Base-by-base conservation (phyloP, 768 basidiomycete genomes). In the Tulasnella sp. region DNA sequence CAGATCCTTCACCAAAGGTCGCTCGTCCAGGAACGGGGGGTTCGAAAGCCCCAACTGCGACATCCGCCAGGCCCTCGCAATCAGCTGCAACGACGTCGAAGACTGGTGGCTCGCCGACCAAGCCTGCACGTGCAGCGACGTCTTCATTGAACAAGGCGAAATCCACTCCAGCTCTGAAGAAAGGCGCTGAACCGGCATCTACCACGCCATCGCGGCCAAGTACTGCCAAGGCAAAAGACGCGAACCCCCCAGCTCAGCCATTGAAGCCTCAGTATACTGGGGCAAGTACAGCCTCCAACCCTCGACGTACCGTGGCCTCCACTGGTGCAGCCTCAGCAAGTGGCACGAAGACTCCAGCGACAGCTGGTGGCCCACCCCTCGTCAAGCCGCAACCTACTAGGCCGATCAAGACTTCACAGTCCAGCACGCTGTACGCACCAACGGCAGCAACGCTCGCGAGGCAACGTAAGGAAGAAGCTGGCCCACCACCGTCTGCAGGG, bases 401-500 rank as follows among this genome's bases (percentile, higher is more conserved):
- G 15, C 45, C 71, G 3, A 58, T 29, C 22, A 58, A 58, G 54
- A n/a, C 25, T 14, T 29, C 54, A 58, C 54, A 58, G 36, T 76
- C 74, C 17, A 69, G 67, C 39, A 39, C 58, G 0, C 82, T 93
- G 29, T 93, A 91, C 80, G 92, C 93, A 8, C 93, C 93, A 0
- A 94, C 93, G 0, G 93, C 92, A 0, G 91, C 93, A 3, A 93
- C 92, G 11, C 87, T 94, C 9, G 93, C 93, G 0, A 87, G 86
- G 31, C 71, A 34, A 1, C 71, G 37, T 38, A 34, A 72, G 25
- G 71, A 42, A 54, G 72, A 36, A 45, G 3, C 36, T 54, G 49
- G 29, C 4, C 34, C 49, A 38, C 64, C 74, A 3, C 52, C 73
- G 49, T 58, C 73, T 15, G 34, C 73, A 7, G 29, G 40, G 31